Evolutionary conservation across 2,329 filamentous ascomycete species (phyloP).

Genomic region (Sclerotinia nivalis): DNA sequence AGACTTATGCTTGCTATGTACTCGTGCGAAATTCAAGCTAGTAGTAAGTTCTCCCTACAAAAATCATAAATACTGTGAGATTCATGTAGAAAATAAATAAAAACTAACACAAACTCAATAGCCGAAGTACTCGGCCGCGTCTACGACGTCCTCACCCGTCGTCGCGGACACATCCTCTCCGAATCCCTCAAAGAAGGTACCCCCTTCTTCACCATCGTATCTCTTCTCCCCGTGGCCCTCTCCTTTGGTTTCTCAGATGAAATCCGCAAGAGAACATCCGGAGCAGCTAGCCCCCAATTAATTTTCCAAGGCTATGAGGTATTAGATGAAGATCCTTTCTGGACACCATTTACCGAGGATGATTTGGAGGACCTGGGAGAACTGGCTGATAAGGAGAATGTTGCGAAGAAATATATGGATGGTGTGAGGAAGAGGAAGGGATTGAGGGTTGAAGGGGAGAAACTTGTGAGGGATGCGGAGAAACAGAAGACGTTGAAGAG

Average conservation of each 20-base stretch:
- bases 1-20: slow-evolving; percentile 98
- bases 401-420: slow-evolving; percentile 96
- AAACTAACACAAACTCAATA: slow-evolving; percentile 40
- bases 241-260: slow-evolving; percentile 96
- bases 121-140: slow-evolving; percentile 92
- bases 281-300: slow-evolving; percentile 87
- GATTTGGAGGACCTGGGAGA: slow-evolving; percentile 95
- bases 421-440: slow-evolving; percentile 84
- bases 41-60: slow-evolving; percentile 57
- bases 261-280: slow-evolving; percentile 90
- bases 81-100: neutral
- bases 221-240: slow-evolving; percentile 86
- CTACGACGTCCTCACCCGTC: slow-evolving; percentile 95
- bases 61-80: neutral
- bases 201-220: slow-evolving; percentile 92
- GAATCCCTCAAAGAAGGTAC: slow-evolving; percentile 94
- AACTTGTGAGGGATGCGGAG: slow-evolving; percentile 82
- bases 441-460: slow-evolving; percentile 73
- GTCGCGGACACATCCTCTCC: slow-evolving; percentile 82
- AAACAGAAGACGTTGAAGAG: slow-evolving; percentile 77
- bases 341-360: slow-evolving; percentile 95
- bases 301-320: slow-evolving; percentile 92
- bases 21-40: slow-evolving; percentile 94
- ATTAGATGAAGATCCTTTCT: slow-evolving; percentile 94
- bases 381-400: slow-evolving; percentile 89